Evolutionary conservation across 2,329 filamentous ascomycete genomes (phyloP).

Genomic region (Immersiporthe knoxdaviesiana): DNA sequence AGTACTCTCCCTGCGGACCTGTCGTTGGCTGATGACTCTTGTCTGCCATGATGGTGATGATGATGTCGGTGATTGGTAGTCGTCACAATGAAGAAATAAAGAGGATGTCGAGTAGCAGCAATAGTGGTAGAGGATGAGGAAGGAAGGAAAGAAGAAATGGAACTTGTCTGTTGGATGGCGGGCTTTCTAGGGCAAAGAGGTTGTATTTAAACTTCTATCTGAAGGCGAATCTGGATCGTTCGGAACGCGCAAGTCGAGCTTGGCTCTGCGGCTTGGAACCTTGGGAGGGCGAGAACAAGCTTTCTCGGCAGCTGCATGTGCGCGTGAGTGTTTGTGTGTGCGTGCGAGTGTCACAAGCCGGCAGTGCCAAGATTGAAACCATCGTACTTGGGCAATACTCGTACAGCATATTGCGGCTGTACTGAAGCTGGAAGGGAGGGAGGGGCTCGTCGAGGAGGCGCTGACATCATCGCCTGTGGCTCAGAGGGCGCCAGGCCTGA

Average conservation of each 20-base stretch:
- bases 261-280: not conserved
- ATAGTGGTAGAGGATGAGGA: not conserved
- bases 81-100: not conserved
- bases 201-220: slow-evolving; percentile 7
- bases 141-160: too few species aligned
- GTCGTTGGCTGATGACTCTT: slow-evolving; percentile 18
- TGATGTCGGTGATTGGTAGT: not conserved
- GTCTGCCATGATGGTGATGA: slow-evolving; percentile 24
- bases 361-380: not conserved
- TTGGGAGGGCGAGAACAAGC: not conserved
- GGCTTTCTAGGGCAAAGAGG: not conserved
- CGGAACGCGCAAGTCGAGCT: not conserved
- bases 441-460: slow-evolving; percentile 1
- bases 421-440: not conserved
- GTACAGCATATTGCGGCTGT: not conserved
- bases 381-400: not conserved
- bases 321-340: not conserved
- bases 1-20: slow-evolving; percentile 25
- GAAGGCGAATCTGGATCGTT: not conserved
- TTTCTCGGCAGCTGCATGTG: not conserved
- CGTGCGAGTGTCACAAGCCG: not conserved
- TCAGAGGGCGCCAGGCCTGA: not conserved
- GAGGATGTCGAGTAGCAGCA: not conserved
- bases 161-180: not conserved
- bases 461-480: slow-evolving; percentile 16